These are phyloP conservation scores for Jamesozyma lodderae DNA, from an alignment of 805 yeast species.

Conservation along the genomic window DNA sequence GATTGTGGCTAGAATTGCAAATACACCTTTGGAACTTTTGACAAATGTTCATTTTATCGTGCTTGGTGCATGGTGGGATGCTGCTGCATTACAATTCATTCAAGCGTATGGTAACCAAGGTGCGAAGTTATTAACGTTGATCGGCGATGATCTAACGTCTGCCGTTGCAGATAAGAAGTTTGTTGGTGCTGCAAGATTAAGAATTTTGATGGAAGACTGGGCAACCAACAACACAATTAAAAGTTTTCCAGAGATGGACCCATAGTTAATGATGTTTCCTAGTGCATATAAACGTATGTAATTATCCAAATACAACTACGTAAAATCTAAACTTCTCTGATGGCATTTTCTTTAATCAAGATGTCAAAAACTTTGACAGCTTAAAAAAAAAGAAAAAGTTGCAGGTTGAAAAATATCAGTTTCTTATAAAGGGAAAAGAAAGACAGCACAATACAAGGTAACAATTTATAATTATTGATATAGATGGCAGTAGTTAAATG, in stretches of 20 bases:
- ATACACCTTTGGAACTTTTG: slow-evolving; percentile 42
- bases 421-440: too few relatives aligned
- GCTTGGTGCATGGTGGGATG: slow-evolving; percentile 88
- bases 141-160: slow-evolving; percentile 46
- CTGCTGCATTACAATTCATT: slow-evolving; percentile 50
- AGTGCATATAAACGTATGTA: too few relatives aligned
- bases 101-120: slow-evolving; percentile 63
- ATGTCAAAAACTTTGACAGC: too few relatives aligned
- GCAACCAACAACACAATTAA: slow-evolving; percentile 37
- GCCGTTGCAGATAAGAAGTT: slow-evolving; percentile 41
- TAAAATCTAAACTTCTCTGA: too few relatives aligned
- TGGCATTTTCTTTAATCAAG: too few relatives aligned
- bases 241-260: slow-evolving; percentile 30
- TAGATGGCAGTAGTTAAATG: too few relatives aligned
- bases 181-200: slow-evolving; percentile 72
- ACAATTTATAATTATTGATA: too few relatives aligned
- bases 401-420: too few relatives aligned
- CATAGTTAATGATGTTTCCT: slow-evolving; percentile 7
- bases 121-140: slow-evolving; percentile 43
- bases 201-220: slow-evolving; percentile 79
- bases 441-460: too few relatives aligned
- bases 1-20: slow-evolving; percentile 62
- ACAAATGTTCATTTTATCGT: slow-evolving; percentile 64
- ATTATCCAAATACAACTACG: too few relatives aligned
- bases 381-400: too few relatives aligned